A percentile compares a stretch with the other conserved stretches of the same genome.
phyloP scores from a whole-genome alignment of 139 green algal species.

The Closterium sp. region DNA sequence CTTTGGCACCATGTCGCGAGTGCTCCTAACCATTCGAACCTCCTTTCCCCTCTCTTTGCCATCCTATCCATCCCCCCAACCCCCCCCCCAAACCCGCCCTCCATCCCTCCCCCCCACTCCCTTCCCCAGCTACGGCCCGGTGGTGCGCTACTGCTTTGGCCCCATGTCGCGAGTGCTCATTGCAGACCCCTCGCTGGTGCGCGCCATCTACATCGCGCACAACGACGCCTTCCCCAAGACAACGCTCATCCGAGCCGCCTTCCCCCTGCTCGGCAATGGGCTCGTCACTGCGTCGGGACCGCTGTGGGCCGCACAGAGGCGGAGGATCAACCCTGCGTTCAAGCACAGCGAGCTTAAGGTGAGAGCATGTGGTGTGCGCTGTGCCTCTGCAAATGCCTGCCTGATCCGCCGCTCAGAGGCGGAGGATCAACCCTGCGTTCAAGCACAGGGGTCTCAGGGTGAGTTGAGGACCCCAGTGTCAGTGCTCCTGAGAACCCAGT shows the following conservation, averaged over 20 bases:
- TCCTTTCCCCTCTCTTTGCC: too few relatives aligned
- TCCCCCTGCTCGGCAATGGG: constrained; percentile 15
- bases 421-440: too few relatives aligned
- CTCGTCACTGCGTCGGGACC: background rate
- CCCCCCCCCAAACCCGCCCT: too few relatives aligned
- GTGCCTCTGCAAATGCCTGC: too few relatives aligned
- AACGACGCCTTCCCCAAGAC: constrained; percentile 26
- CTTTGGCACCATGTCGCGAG: too few relatives aligned
- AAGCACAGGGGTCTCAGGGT: too few relatives aligned
- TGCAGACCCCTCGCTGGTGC: constrained; percentile 8
- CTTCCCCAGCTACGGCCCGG: background rate
- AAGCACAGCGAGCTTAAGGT: constrained; percentile 29
- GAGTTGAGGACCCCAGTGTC: too few relatives aligned
- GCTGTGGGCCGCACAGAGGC: constrained; percentile 16
- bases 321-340: constrained; percentile 28
- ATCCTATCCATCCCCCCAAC: too few relatives aligned
- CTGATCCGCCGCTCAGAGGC: too few relatives aligned
- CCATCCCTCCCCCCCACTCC: too few relatives aligned
- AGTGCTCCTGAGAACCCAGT: too few relatives aligned
- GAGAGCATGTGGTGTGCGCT: background rate
- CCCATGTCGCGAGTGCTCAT: background rate
- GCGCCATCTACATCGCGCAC: constrained; percentile 5
- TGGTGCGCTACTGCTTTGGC: constrained; percentile 3
- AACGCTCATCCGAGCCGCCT: background rate
- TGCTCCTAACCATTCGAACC: too few relatives aligned